Evolutionary conservation across 352 stramenopile genomes (phyloP).

Genomic region (Globisporangium camurandrum): DNA sequence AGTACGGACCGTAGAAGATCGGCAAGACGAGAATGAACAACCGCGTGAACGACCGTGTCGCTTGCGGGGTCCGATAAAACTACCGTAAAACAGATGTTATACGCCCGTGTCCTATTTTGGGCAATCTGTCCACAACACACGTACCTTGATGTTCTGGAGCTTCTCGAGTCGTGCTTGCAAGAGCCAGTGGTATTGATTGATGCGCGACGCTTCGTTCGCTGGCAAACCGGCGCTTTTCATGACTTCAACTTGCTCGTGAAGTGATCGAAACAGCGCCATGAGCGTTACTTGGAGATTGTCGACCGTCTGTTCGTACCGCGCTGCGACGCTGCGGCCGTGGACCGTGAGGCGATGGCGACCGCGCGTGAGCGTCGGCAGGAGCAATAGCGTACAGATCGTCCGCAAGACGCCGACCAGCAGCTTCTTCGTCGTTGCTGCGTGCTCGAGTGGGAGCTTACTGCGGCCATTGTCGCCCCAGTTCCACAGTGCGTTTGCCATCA

Average conservation of each 20-base stretch:
- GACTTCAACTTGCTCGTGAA: constrained; percentile 71
- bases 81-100: constrained; percentile 8
- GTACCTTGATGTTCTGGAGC: constrained; percentile 77
- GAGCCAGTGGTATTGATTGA: constrained; percentile 87
- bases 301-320: constrained; percentile 28
- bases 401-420: constrained; percentile 40
- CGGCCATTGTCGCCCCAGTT: constrained; percentile 72
- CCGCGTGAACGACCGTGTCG: constrained; percentile 76
- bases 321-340: constrained; percentile 32
- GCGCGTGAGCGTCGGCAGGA: constrained; percentile 61
- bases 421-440: constrained; percentile 49
- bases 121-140: not conserved
- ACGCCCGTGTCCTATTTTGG: not conserved
- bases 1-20: constrained; percentile 84
- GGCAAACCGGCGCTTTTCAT: constrained; percentile 66
- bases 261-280: constrained; percentile 38
- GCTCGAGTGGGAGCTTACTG: constrained; percentile 34
- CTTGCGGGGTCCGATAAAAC: constrained; percentile 83
- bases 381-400: constrained; percentile 37
- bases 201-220: constrained; percentile 79
- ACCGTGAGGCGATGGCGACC: constrained; percentile 66
- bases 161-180: constrained; percentile 74
- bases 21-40: constrained; percentile 82
- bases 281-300: constrained; percentile 52
- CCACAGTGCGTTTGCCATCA: constrained; percentile 74